phyloP scores from a whole-genome alignment of 1,284 basidiomycete genomes.

The Vanrija sp. region DNA sequence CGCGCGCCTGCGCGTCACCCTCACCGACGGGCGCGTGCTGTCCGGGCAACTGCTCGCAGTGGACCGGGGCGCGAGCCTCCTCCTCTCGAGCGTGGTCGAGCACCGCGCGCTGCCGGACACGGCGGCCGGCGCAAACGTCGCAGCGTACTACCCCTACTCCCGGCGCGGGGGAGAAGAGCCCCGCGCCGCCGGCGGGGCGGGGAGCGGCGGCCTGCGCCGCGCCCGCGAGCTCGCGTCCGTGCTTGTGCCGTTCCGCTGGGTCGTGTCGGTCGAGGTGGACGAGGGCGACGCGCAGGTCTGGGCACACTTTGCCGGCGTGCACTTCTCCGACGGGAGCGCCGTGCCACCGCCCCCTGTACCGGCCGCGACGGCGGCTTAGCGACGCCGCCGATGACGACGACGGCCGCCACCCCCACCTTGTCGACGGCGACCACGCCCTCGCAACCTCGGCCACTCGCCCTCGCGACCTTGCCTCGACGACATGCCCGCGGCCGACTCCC shows the following conservation, averaged over 20 bases:
- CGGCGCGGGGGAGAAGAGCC: not conserved
- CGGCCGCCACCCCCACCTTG: too few species aligned
- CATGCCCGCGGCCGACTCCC: too few species aligned
- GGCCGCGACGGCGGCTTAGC: too few species aligned
- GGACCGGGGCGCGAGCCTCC: constrained; percentile 7
- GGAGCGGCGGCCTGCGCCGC: not conserved
- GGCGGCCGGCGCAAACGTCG: not conserved
- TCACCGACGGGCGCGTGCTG: constrained; percentile 11
- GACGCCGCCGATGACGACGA: too few species aligned
- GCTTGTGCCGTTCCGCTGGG: constrained; percentile 7
- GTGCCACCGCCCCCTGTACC: not conserved
- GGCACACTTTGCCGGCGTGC: not conserved
- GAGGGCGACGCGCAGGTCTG: not conserved
- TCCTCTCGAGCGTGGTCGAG: constrained; percentile 9
- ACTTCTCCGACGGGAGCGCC: not conserved
- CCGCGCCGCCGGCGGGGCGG: not conserved
- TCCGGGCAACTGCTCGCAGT: constrained; percentile 8
- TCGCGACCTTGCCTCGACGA: too few species aligned
- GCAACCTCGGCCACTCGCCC: too few species aligned
- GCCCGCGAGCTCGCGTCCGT: constrained; percentile 10
- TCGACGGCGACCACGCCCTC: too few species aligned
- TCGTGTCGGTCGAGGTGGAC: not conserved
- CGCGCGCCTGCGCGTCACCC: constrained; percentile 4
- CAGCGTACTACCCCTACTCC: constrained; percentile 11
- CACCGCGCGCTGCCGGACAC: constrained; percentile 3